phyloP scores from a whole-genome alignment of 352 stramenopile genomes.

The Phytophthora cryptogea region DNA sequence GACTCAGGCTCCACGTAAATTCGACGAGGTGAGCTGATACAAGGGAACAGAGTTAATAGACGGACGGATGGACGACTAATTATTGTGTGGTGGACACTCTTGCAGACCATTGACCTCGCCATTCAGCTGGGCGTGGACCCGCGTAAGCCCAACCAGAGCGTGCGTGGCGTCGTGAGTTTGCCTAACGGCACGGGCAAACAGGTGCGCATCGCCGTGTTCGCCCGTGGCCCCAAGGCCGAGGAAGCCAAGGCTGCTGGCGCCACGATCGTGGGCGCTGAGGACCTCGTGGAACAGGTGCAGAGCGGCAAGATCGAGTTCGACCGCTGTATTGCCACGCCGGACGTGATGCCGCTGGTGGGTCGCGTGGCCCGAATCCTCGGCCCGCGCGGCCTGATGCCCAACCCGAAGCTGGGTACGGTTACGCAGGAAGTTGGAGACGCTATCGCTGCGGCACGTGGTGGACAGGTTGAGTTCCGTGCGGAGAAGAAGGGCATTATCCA shows the following conservation, averaged over 20 bases:
- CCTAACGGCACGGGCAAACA: slow-evolving; percentile 89
- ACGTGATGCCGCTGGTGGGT: slow-evolving; percentile 94
- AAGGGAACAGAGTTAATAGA: slow-evolving; percentile 38
- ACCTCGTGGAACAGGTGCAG: slow-evolving; percentile 90
- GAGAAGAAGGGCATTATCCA: slow-evolving; percentile 93
- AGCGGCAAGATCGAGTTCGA: slow-evolving; percentile 92
- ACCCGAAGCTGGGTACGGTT: slow-evolving; percentile 97
- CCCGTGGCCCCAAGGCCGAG: slow-evolving; percentile 86
- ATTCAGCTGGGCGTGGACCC: slow-evolving; percentile 86
- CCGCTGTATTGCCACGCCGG: slow-evolving; percentile 91
- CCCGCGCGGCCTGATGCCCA: slow-evolving; percentile 97
- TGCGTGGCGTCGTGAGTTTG: slow-evolving; percentile 84
- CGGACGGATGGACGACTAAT: slow-evolving; percentile 3
- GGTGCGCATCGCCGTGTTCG: slow-evolving; percentile 91
- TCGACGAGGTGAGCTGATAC: slow-evolving; percentile 66
- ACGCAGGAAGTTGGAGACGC: slow-evolving; percentile 89
- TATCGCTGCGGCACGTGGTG: slow-evolving; percentile 78
- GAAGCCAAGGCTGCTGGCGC: slow-evolving; percentile 90
- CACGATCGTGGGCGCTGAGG: slow-evolving; percentile 89
- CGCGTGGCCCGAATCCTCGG: slow-evolving; percentile 94
- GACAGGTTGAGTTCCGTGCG: slow-evolving; percentile 89
- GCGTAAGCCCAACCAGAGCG: slow-evolving; percentile 89
- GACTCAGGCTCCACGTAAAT: slow-evolving; percentile 69
- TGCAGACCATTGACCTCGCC: slow-evolving; percentile 82
- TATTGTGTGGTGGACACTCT: slow-evolving; percentile 6